A percentile compares a stretch with the other conserved stretches of the same genome.
phyloP scores from a whole-genome alignment of 495 filamentous ascomycete species.

The Aspergillus egyptiacus region DNA sequence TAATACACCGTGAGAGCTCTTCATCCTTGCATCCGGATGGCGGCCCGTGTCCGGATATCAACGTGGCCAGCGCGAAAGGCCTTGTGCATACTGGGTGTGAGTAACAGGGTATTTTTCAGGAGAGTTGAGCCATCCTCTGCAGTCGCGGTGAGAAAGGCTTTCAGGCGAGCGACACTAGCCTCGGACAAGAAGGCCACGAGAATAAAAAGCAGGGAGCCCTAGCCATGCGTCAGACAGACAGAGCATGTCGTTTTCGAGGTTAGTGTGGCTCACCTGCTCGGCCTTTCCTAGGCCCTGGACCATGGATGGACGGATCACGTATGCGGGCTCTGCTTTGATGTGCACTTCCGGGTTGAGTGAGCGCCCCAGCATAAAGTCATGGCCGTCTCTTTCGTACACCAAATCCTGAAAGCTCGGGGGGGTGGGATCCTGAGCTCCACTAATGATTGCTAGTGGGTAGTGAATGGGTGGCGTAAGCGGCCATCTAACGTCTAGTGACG shows the following conservation, averaged over 20 bases:
- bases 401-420: not conserved
- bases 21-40: not conserved
- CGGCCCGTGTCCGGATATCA: not conserved
- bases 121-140: not conserved
- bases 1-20: too few species aligned
- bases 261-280: not conserved
- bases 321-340: conserved; percentile 5
- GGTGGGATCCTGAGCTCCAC: not conserved
- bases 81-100: conserved; percentile 14
- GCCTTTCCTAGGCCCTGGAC: not conserved
- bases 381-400: not conserved
- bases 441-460: not conserved
- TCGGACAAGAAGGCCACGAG: conserved; percentile 1
- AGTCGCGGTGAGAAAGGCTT: not conserved
- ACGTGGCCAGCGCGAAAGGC: conserved; percentile 15
- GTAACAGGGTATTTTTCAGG: conserved; percentile 9
- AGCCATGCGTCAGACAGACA: too few species aligned
- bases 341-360: not conserved
- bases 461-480: not conserved
- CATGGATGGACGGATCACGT: conserved; percentile 14
- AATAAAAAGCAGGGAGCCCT: not conserved
- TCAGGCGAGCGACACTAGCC: not conserved
- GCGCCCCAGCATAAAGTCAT: not conserved
- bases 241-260: not conserved
- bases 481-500: not conserved